phyloP scores from a whole-genome alignment of 352 stramenopile species.

The Globisporangium paddicum region DNA sequence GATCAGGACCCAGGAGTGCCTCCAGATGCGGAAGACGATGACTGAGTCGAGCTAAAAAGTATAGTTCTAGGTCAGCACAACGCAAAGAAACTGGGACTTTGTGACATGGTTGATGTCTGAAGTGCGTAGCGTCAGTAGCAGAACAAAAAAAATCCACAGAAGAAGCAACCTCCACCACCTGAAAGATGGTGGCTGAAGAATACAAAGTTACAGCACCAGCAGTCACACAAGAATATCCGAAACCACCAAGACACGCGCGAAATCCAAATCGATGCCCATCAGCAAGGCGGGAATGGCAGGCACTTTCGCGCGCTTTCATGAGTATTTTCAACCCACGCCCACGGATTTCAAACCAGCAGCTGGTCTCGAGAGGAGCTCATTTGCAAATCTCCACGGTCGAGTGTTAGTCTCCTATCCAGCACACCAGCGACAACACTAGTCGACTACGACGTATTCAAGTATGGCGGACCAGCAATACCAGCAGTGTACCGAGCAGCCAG shows the following conservation, averaged over 20 bases:
- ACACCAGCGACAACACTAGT: neutral
- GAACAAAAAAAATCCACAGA: neutral
- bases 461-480: constrained; percentile 3
- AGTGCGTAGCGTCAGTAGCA: neutral
- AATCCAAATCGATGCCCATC: neutral
- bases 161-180: neutral
- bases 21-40: neutral
- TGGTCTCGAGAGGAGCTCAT: neutral
- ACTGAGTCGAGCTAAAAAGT: neutral
- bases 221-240: neutral
- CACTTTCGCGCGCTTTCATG: constrained; percentile 5
- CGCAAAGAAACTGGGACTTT: too few species aligned
- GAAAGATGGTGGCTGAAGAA: neutral
- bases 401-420: neutral
- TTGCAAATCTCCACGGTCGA: neutral
- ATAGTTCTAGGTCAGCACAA: too few species aligned
- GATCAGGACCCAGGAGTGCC: neutral
- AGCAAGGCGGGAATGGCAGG: neutral
- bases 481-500: neutral
- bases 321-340: too few species aligned
- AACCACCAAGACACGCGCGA: neutral
- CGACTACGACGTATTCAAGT: neutral
- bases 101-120: too few species aligned
- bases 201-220: neutral
- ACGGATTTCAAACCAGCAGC: neutral